A percentile compares a stretch with the other conserved stretches of the same genome.
These are phyloP conservation scores for Colletotrichum sojae DNA, from an alignment of 2,329 filamentous ascomycete species.

Conservation along the genomic window DNA sequence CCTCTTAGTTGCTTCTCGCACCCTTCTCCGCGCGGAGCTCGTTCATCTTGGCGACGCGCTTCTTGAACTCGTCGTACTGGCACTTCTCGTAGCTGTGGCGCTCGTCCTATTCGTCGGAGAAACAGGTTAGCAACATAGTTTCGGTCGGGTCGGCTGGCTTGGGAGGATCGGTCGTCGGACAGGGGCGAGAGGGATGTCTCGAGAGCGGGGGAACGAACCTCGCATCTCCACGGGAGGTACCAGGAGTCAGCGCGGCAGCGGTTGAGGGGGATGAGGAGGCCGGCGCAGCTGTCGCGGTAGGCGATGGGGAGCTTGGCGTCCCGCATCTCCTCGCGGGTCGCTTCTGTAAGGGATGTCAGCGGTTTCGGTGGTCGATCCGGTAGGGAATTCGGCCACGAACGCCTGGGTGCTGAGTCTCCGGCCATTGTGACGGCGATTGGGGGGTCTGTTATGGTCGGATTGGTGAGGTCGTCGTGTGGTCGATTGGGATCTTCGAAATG, in stretches of 20 bases:
- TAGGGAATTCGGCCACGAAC: not conserved
- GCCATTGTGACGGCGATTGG: slow-evolving; percentile 39
- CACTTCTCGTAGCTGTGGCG: slow-evolving; percentile 99
- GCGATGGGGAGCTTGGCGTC: slow-evolving; percentile 88
- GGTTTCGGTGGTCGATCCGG: not conserved
- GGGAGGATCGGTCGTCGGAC: not conserved
- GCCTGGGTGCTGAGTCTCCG: slow-evolving; percentile 41
- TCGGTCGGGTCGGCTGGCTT: slow-evolving; percentile 3
- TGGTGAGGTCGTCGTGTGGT: slow-evolving; percentile 31
- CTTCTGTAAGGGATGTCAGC: slow-evolving; percentile 50
- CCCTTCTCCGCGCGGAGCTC: slow-evolving; percentile 90
- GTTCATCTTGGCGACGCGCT: slow-evolving; percentile 98
- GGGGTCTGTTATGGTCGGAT: slow-evolving; percentile 37
- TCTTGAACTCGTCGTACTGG: slow-evolving; percentile 99
- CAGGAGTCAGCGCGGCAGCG: slow-evolving; percentile 92
- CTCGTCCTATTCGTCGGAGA: slow-evolving; percentile 77
- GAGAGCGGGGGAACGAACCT: slow-evolving; percentile 71
- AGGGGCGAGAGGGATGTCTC: not conserved
- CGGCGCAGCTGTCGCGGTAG: slow-evolving; percentile 96
- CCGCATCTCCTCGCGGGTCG: slow-evolving; percentile 93
- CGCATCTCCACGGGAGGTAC: slow-evolving; percentile 98
- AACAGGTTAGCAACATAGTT: slow-evolving; percentile 23
- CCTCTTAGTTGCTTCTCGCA: slow-evolving; percentile 83
- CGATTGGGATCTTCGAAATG: slow-evolving; percentile 35
- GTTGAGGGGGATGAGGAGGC: slow-evolving; percentile 95